Percentiles rank a stretch among this genome's conserved stretches.
Conservation (phyloP, 176 grass and related monocot species). For the Eragrostis curvula region DNA sequence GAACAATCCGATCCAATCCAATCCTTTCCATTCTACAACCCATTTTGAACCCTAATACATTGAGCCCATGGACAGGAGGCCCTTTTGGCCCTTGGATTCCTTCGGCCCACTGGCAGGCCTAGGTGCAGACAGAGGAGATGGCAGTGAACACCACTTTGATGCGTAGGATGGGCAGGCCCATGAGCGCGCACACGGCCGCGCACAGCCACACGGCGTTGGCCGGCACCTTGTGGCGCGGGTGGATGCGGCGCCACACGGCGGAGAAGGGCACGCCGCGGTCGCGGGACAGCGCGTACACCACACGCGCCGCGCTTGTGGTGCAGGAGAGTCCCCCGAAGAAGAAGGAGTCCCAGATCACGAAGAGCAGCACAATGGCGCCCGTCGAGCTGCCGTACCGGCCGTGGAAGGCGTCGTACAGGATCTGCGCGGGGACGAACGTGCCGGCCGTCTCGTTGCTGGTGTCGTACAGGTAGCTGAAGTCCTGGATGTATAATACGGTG, state of each 20-base stretch:
- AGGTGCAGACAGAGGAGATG: constrained; percentile 88
- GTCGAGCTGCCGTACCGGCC: constrained; percentile 69
- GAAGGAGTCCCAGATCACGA: constrained; percentile 97
- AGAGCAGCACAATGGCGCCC: constrained; percentile 80
- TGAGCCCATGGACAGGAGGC: no score
- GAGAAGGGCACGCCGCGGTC: constrained; percentile 80
- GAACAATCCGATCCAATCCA: no score
- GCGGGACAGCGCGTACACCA: constrained; percentile 94
- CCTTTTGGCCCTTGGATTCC: no score
- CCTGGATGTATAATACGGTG: background rate
- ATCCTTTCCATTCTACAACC: no score
- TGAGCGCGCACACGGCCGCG: constrained; percentile 74
- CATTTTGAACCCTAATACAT: no score
- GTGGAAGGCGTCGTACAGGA: constrained; percentile 95
- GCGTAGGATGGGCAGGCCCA: constrained; percentile 86
- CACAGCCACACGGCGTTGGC: constrained; percentile 92
- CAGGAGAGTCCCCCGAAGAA: constrained; percentile 98
- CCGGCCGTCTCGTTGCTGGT: constrained; percentile 78
- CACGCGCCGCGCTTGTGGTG: constrained; percentile 93
- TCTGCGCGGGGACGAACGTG: constrained; percentile 84
- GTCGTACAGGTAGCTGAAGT: constrained; percentile 77
- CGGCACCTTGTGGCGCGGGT: constrained; percentile 83
- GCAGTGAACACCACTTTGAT: constrained; percentile 97
- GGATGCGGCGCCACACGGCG: constrained; percentile 84
- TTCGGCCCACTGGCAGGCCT: no score